Evolutionary conservation across 2,329 filamentous ascomycete genomes (phyloP), one percentile per base, ranked within the genome.

Genomic region (Colletotrichum sp.): DNA sequence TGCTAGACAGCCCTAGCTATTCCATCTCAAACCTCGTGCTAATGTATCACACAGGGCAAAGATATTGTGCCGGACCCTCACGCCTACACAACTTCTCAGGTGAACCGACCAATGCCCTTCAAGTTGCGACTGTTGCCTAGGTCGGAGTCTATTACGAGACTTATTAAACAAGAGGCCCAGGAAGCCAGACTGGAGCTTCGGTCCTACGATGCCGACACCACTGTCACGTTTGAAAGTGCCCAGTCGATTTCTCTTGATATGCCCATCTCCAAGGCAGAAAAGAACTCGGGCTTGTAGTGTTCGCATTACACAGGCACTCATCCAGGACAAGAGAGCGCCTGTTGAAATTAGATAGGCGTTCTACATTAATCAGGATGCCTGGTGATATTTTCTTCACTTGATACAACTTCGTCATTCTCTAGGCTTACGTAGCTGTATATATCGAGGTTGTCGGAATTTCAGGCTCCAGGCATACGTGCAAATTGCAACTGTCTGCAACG

Each of bases 381-480:
- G 22, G 4, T 16, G 52, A 16, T 28, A 22, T 57, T 16, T 24
- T 15, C 6, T 22, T n/a, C 44, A n/a, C 18, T 12, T 12, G 39
- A n/a, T 0, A 12, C 9, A 10, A 44, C 1, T 26, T 55, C 8
- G 1, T 16, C 22, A 28, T 57, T 57, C 8, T 4, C 22, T 6
- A 28, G 24, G 22, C 7, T 28, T 28, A 15, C 8, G 52, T 57
- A 28, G 7, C 26, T 57, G 7, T 57, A 16, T 16, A 9, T 2
- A 0, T 9, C 52, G 15, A 15, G 15, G 0, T 8, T 28, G 13
- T 57, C 22, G 4, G 26, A 57, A 8, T 57, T 28, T 0, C 0
- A 55, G 22, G 13, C 34, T 1, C 3, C n/a, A 55, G 4, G 48
- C 22, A 24, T 55, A 26, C 7, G 48, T 55, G 48, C 12, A 24